Conservation (phyloP, 768 basidiomycete genomes). For the Cystobasidium tubakii region DNA sequence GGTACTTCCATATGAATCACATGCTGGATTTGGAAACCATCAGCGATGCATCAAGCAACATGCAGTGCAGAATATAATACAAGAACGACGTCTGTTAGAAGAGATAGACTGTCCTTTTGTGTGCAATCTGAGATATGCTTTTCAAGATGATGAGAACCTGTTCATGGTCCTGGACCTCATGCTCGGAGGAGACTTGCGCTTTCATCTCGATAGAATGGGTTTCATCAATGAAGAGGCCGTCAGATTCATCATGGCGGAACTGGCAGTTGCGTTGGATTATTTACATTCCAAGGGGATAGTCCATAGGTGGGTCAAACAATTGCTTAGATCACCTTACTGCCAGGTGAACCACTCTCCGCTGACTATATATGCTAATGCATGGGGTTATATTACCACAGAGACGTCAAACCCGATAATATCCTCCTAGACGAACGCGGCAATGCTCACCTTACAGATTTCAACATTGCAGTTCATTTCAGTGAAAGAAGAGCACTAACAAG, state of each 20-base stretch:
- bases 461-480: constrained; percentile 96
- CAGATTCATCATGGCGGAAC: constrained; percentile 73
- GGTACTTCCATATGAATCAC: too few relatives aligned
- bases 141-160: constrained; percentile 92
- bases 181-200: constrained; percentile 61
- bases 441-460: constrained; percentile 96
- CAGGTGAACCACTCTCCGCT: constrained; percentile 35
- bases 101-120: constrained; percentile 59
- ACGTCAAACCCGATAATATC: constrained; percentile 96
- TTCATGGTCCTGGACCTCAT: constrained; percentile 92
- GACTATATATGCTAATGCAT: background rate
- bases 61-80: constrained; percentile 85
- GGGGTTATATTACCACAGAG: constrained; percentile 54
- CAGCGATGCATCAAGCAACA: constrained; percentile 70
- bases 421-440: constrained; percentile 88
- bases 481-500: constrained; percentile 79
- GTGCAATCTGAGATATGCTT: constrained; percentile 61
- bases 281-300: constrained; percentile 91
- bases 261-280: constrained; percentile 79
- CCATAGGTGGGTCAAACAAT: constrained; percentile 65
- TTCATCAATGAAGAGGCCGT: constrained; percentile 46
- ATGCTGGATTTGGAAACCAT: constrained; percentile 1
- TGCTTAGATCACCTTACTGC: too few relatives aligned
- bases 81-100: constrained; percentile 84
- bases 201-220: constrained; percentile 48